Evolutionary conservation across 495 filamentous ascomycete genomes (phyloP).

Genomic region (Penicillium crystallinum): DNA sequence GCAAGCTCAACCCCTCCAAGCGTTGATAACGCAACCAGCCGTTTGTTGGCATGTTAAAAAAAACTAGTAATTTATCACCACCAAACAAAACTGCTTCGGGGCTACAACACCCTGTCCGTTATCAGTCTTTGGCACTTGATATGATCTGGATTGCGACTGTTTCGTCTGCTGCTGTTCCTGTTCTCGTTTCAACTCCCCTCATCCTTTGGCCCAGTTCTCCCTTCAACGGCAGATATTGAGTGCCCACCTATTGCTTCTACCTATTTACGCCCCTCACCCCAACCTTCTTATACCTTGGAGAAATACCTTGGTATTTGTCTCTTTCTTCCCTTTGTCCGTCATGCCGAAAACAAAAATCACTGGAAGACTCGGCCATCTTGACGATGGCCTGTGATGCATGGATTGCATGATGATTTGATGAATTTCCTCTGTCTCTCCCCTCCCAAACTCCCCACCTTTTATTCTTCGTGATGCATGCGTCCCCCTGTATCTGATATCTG

Average conservation of each 20-base stretch:
- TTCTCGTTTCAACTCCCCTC: not conserved
- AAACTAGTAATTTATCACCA: too few relatives aligned
- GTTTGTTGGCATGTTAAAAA: not conserved
- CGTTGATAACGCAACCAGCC: not conserved
- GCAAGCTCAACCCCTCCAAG: conserved; percentile 7
- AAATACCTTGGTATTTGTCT: not conserved
- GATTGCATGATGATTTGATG: conserved; percentile 5
- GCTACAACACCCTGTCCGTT: not conserved
- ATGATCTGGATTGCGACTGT: not conserved
- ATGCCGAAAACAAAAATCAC: not conserved
- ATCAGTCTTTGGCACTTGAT: not conserved
- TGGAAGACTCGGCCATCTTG: conserved; percentile 2
- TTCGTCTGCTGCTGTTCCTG: not conserved
- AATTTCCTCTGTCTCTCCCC: not conserved
- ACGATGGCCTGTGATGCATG: conserved; percentile 3
- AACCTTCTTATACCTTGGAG: not conserved
- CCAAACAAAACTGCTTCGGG: not conserved
- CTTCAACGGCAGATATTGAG: not conserved
- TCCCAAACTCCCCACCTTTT: not conserved
- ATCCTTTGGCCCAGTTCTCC: not conserved
- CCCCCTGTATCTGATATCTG: conserved; percentile 7
- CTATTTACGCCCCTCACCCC: not conserved
- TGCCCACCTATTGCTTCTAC: not conserved
- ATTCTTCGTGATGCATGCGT: conserved; percentile 10
- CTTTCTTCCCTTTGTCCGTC: not conserved